These are phyloP conservation scores for Teratosphaeria nubilosa DNA, from an alignment of 2,329 filamentous ascomycete genomes.

Conservation along the genomic window DNA sequence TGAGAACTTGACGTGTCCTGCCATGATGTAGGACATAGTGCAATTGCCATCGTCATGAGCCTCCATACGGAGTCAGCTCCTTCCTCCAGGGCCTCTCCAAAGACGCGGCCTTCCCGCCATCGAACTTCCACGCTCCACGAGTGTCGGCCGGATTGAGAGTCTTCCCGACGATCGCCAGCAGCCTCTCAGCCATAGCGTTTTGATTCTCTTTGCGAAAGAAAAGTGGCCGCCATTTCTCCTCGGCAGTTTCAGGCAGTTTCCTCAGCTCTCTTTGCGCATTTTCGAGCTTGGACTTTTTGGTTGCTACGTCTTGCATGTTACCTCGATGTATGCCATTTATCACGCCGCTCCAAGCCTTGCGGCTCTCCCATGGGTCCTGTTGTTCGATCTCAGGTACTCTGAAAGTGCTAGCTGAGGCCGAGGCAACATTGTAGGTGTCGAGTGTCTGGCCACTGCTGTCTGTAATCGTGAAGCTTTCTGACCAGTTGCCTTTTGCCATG, in stretches of 20 bases:
- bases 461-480: constrained; percentile 28
- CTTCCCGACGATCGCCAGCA: constrained; percentile 25
- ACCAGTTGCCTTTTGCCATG: constrained; percentile 33
- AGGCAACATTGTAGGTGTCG: constrained; percentile 26
- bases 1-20: too few species aligned
- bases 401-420: constrained; percentile 15
- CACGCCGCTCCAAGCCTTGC: constrained; percentile 34
- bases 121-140: constrained; percentile 59
- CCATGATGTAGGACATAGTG: too few species aligned
- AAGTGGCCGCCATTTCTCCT: constrained; percentile 28
- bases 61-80: constrained; percentile 19
- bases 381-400: constrained; percentile 21
- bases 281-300: constrained; percentile 22
- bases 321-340: constrained; percentile 29
- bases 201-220: constrained; percentile 30
- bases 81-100: constrained; percentile 22
- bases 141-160: constrained; percentile 50
- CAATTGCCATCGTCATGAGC: constrained; percentile 16
- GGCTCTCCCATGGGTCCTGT: constrained; percentile 37
- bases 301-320: constrained; percentile 32
- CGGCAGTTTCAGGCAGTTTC: constrained; percentile 27
- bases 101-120: constrained; percentile 36
- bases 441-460: constrained; percentile 27
- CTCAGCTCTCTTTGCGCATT: constrained; percentile 32
- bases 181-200: constrained; percentile 20